Percentiles rank a stretch among this genome's conserved stretches.
phyloP scores from a whole-genome alignment of 768 basidiomycete genomes.

The Tephrocybe sp. region DNA sequence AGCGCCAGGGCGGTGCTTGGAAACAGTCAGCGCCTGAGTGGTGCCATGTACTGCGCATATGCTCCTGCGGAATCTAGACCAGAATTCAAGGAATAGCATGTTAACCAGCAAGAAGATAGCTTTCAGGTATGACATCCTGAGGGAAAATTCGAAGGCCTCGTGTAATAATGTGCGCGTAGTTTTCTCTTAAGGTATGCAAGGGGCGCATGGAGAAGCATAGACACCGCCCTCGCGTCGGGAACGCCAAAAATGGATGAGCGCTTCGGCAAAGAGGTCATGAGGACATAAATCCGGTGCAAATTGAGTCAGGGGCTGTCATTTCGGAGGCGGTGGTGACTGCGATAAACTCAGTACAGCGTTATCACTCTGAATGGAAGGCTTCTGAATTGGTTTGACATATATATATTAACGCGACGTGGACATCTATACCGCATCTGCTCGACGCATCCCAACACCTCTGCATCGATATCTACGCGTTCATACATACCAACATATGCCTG shows the following conservation, averaged over 20 bases:
- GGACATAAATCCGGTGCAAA: conserved; percentile 8
- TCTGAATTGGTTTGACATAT: background rate
- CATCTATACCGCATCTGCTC: background rate
- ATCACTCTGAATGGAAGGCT: conserved; percentile 10
- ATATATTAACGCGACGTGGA: conserved; percentile 7
- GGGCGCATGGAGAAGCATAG: background rate
- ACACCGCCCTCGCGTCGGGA: background rate
- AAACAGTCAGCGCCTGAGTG: background rate
- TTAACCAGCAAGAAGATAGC: background rate
- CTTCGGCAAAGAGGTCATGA: conserved; percentile 6
- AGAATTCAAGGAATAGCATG: too few species aligned
- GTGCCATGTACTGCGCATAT: background rate
- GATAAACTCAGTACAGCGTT: conserved; percentile 7
- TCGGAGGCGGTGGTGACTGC: conserved; percentile 16
- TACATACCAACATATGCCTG: conserved; percentile 22
- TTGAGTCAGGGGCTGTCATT: conserved; percentile 15
- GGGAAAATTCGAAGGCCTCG: too few species aligned
- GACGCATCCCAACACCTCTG: background rate
- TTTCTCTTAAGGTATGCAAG: too few species aligned
- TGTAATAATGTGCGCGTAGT: too few species aligned
- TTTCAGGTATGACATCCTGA: background rate
- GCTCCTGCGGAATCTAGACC: background rate
- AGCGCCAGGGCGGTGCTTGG: background rate
- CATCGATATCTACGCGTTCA: conserved; percentile 1
- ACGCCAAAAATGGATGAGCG: conserved; percentile 7